Percentiles rank a stretch among this genome's conserved stretches.
Evolutionary conservation across 163 green algal species (phyloP).

Genomic region (Prototheca wickerhamii): DNA sequence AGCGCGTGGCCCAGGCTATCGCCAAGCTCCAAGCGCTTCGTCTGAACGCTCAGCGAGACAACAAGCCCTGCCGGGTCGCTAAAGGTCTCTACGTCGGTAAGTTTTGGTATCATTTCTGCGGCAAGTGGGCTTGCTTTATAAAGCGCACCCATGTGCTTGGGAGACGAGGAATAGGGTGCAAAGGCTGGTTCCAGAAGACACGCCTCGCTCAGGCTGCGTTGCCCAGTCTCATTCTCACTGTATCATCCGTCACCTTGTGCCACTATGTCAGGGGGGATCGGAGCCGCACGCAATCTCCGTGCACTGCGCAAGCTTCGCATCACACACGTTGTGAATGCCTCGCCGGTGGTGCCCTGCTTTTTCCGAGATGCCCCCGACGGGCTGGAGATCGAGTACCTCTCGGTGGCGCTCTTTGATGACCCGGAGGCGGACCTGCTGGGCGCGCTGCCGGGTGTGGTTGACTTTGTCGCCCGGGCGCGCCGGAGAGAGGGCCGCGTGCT

Average conservation of each 20-base stretch:
- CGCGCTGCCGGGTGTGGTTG: neutral
- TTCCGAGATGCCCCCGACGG: slow-evolving; percentile 16
- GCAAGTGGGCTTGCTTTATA: neutral
- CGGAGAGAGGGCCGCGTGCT: slow-evolving; percentile 43
- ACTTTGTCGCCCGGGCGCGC: neutral
- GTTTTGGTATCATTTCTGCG: neutral
- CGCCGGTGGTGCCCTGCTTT: slow-evolving; percentile 41
- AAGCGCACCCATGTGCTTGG: neutral
- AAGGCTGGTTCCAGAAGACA: too few species aligned
- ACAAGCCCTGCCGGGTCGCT: slow-evolving; percentile 17
- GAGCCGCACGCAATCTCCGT: slow-evolving; percentile 46
- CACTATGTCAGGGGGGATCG: slow-evolving; percentile 16
- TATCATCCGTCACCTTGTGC: neutral
- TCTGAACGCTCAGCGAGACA: slow-evolving; percentile 11
- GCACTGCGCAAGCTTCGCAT: slow-evolving; percentile 62
- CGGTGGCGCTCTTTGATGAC: slow-evolving; percentile 22
- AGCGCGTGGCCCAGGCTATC: neutral
- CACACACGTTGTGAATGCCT: slow-evolving; percentile 86
- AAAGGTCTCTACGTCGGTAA: slow-evolving; percentile 36
- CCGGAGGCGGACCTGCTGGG: neutral
- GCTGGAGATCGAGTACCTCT: slow-evolving; percentile 15
- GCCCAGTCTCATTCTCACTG: too few species aligned
- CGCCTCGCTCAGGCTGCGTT: too few species aligned
- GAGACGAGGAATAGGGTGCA: too few species aligned
- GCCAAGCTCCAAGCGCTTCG: slow-evolving; percentile 20